Conservation (phyloP, 163 green algal genomes). For the Volvox carteri region DNA sequence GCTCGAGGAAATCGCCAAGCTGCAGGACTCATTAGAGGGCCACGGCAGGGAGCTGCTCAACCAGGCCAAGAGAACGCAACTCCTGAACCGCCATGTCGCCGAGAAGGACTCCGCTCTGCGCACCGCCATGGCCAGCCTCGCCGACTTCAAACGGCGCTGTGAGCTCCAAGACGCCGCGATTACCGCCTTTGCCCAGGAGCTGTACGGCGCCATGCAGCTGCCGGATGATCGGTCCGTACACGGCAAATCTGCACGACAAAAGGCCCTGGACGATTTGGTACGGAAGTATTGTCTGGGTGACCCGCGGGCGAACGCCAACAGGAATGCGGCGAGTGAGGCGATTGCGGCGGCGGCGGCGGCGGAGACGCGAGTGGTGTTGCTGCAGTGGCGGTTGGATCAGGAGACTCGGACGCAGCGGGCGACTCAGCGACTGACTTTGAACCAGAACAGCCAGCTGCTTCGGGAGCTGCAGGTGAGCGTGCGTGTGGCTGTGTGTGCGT, state of each 20-base stretch:
- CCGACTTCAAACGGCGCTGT: slow-evolving; percentile 34
- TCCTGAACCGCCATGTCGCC: slow-evolving; percentile 35
- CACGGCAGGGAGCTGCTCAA: slow-evolving; percentile 62
- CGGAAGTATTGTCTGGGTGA: slow-evolving; percentile 45
- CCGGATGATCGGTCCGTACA: slow-evolving; percentile 33
- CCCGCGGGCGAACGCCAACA: background rate
- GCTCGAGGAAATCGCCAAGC: slow-evolving; percentile 59
- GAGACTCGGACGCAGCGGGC: background rate
- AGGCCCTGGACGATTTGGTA: slow-evolving; percentile 52
- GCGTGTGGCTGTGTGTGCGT: background rate
- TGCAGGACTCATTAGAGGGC: slow-evolving; percentile 63
- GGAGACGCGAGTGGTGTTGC: slow-evolving; percentile 50
- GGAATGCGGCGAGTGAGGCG: slow-evolving; percentile 8
- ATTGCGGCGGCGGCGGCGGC: slow-evolving; percentile 1
- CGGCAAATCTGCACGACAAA: slow-evolving; percentile 12
- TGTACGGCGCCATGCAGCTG: slow-evolving; percentile 55
- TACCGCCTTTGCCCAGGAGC: slow-evolving; percentile 30
- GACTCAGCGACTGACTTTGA: background rate
- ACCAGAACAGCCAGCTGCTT: slow-evolving; percentile 62
- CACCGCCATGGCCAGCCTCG: slow-evolving; percentile 52
- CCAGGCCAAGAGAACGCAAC: slow-evolving; percentile 34
- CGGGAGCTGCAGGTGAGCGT: slow-evolving; percentile 60
- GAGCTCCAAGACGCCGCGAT: slow-evolving; percentile 42
- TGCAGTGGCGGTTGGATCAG: slow-evolving; percentile 52
- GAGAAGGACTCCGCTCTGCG: slow-evolving; percentile 60